These are phyloP conservation scores for Usnea hakonensis DNA, from an alignment of 495 filamentous ascomycete species.

Conservation along the genomic window DNA sequence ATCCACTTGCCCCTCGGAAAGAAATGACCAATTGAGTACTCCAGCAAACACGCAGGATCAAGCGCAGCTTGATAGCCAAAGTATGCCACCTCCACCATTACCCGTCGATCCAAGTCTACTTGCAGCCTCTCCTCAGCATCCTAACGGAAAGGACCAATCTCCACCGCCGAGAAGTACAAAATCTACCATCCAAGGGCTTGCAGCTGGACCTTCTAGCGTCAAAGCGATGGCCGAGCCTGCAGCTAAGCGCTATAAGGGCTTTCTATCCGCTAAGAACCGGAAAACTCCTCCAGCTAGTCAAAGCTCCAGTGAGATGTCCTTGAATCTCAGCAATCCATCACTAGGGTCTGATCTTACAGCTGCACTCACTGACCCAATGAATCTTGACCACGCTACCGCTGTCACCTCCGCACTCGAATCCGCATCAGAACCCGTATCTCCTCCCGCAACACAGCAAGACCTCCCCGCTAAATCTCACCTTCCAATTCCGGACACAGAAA, in stretches of 20 bases:
- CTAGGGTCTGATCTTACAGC: slow-evolving; percentile 45
- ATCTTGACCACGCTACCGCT: slow-evolving; percentile 37
- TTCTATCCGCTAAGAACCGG: slow-evolving; percentile 3
- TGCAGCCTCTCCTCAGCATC: slow-evolving; percentile 1
- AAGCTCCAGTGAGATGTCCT: slow-evolving; percentile 33
- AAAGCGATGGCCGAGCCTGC: slow-evolving; percentile 4
- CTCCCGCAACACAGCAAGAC: slow-evolving; percentile 6
- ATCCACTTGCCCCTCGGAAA: slow-evolving; percentile 6
- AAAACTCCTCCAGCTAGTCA: slow-evolving; percentile 1
- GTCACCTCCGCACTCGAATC: slow-evolving; percentile 24
- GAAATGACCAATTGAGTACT: not conserved
- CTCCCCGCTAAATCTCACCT: slow-evolving; percentile 3
- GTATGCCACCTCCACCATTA: slow-evolving; percentile 26
- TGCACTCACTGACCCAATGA: slow-evolving; percentile 40
- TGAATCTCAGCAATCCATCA: not conserved
- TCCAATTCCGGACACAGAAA: slow-evolving; percentile 38
- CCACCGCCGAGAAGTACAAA: not conserved
- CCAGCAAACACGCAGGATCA: slow-evolving; percentile 13
- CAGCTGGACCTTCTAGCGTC: not conserved
- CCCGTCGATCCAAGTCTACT: slow-evolving; percentile 30
- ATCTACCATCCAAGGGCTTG: not conserved
- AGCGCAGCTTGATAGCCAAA: slow-evolving; percentile 16
- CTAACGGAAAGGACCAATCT: not conserved
- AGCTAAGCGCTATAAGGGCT: slow-evolving; percentile 14
- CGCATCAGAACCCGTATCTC: not conserved